phyloP scores from a whole-genome alignment of 2,329 filamentous ascomycete species.

The Paraconiothyrium brasiliense region DNA sequence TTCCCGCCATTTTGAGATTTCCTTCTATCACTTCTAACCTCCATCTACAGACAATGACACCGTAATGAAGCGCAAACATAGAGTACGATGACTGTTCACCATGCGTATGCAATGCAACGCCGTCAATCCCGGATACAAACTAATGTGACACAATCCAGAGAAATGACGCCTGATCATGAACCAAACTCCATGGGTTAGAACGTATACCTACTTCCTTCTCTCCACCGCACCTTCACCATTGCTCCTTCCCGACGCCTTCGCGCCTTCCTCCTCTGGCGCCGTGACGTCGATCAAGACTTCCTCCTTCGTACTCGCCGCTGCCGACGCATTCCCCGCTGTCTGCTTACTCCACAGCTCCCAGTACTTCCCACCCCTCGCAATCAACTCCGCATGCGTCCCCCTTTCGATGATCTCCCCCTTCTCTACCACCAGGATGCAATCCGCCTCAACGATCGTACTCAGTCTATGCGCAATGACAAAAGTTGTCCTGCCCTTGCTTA shows the following conservation, averaged over 20 bases:
- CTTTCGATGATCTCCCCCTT: conserved; percentile 79
- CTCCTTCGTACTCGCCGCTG: conserved; percentile 21
- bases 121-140: neutral
- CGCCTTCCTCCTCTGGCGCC: conserved; percentile 19
- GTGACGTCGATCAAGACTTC: conserved; percentile 4
- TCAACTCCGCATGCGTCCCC: conserved; percentile 80
- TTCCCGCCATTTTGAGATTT: neutral
- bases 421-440: conserved; percentile 83
- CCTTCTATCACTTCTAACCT: neutral
- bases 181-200: conserved; percentile 20
- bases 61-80: neutral
- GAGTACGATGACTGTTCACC: neutral
- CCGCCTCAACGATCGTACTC: conserved; percentile 84
- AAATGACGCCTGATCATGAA: neutral
- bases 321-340: conserved; percentile 52
- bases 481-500: conserved; percentile 70
- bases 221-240: conserved; percentile 9
- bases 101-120: neutral
- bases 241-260: conserved; percentile 28
- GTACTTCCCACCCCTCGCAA: conserved; percentile 76
- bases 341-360: conserved; percentile 90
- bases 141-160: neutral
- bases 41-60: neutral
- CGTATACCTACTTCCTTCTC: conserved; percentile 31
- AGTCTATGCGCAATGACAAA: conserved; percentile 80